phyloP scores from a whole-genome alignment of 352 stramenopile species.

The Pythium volutum region DNA sequence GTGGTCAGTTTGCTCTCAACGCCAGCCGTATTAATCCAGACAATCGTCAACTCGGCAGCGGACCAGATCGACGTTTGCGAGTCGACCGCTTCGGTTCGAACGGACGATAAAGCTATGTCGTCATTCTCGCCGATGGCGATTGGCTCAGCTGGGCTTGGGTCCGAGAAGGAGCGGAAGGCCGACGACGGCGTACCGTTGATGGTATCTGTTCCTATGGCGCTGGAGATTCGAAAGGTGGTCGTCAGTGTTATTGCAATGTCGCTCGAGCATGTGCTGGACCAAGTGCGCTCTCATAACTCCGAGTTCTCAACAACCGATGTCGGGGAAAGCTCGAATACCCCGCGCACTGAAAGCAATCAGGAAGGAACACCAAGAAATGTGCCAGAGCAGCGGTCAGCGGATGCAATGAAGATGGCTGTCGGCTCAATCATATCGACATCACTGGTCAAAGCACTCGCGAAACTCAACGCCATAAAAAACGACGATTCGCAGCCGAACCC shows the following conservation, averaged over 20 bases:
- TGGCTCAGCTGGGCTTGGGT: background rate
- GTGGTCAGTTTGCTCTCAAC: conserved; percentile 21
- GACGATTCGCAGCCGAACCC: background rate
- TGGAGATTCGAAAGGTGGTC: conserved; percentile 30
- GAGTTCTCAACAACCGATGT: background rate
- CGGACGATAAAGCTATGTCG: background rate
- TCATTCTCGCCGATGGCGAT: background rate
- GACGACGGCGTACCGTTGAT: background rate
- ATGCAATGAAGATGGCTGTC: conserved; percentile 3
- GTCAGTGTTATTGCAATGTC: conserved; percentile 20
- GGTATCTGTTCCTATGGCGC: conserved; percentile 23
- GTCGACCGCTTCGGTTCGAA: background rate
- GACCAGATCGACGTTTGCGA: conserved; percentile 5
- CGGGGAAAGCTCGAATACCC: background rate
- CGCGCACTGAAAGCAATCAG: conserved; percentile 1
- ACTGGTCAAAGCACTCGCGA: conserved; percentile 8
- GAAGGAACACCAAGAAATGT: background rate
- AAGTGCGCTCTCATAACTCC: background rate
- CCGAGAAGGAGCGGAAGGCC: background rate
- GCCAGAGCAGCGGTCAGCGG: background rate
- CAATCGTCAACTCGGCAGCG: conserved; percentile 12
- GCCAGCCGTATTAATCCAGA: conserved; percentile 13
- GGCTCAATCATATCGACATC: conserved; percentile 1
- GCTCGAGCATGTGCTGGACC: conserved; percentile 27
- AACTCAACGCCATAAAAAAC: conserved; percentile 6